Base-by-base conservation (phyloP, 2,329 filamentous ascomycete genomes). In the Fusarium euwallaceae region DNA sequence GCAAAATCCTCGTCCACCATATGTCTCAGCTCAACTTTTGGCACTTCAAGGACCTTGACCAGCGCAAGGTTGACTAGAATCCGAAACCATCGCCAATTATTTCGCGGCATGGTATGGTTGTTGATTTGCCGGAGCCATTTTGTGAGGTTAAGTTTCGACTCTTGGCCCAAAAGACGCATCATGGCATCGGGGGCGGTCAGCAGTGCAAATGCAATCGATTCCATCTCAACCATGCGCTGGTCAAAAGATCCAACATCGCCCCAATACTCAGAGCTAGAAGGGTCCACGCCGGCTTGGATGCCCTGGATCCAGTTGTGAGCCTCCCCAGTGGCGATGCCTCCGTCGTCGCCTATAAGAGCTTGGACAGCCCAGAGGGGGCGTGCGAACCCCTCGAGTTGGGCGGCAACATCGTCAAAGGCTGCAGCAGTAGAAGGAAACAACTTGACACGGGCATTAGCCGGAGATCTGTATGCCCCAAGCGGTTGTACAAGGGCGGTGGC, bases 141-240 rank as follows among this genome's bases (percentile, higher is more conserved):
- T 1, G 70, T 79, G 2, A 87, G 78, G 37, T 86, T 84, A 0
- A 29, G 29, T 39, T 82, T 83, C 4, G 78, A 76, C 12, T 64
- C 27, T 0, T 74, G 59, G 2, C 63, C 76, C 6, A 85, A 74
- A 0, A 75, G 67, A 16, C 79, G 80, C 67, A 78, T 66, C 4
- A 45, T 59, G 2, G 80, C 74, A 2, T 58, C 27, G 5, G 87
- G 86, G 0, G 83, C 83, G 3, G 81, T 74, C 4, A 88, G 80
- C 2, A 89, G 78, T 0, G 85, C 84, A 71, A 86, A 87, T 0
- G 86, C 83, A 7, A 88, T 83, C 17, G 86, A 84, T 70, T 88
- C 87, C 73, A 86, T 84, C 73, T 88, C 87, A 4, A 88, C 87
- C 87, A 88, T 88, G 2, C 87, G 78, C 74, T 88, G 87, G 70